Percentiles rank a stretch among this genome's conserved stretches.
Evolutionary conservation across 257 asterid species (phyloP).

Genomic region (Plantago elongata): DNA sequence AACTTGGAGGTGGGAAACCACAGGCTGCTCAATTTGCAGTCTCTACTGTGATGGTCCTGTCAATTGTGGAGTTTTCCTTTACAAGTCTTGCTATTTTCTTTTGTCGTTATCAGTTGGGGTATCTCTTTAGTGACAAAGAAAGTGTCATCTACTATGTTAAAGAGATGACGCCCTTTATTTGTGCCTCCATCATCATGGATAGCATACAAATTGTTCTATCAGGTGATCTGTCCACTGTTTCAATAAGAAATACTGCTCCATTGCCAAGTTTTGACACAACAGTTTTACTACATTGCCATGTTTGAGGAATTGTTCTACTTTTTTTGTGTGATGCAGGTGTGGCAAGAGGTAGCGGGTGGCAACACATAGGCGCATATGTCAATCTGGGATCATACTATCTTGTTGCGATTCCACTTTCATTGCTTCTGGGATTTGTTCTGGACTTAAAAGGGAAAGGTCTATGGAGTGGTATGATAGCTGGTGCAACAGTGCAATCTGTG

Average conservation of each 20-base stretch:
- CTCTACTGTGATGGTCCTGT: slow-evolving; percentile 28
- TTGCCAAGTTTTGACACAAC: no score
- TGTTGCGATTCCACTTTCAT: slow-evolving; percentile 40
- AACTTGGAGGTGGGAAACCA: slow-evolving; percentile 70
- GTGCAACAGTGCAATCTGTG: slow-evolving; percentile 35
- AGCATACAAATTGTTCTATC: slow-evolving; percentile 52
- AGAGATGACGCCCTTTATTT: slow-evolving; percentile 47
- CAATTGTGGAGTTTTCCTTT: slow-evolving; percentile 38
- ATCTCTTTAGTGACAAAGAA: slow-evolving; percentile 44
- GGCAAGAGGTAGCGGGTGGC: slow-evolving; percentile 62
- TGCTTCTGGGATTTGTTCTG: slow-evolving; percentile 34
- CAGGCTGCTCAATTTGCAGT: slow-evolving; percentile 41
- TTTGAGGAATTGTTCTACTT: neutral
- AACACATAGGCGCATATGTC: slow-evolving; percentile 47
- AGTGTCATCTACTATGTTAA: slow-evolving; percentile 44
- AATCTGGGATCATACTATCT: slow-evolving; percentile 49
- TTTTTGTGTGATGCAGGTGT: slow-evolving; percentile 30
- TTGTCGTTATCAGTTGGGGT: slow-evolving; percentile 46
- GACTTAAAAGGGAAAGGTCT: slow-evolving; percentile 43
- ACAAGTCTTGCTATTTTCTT: slow-evolving; percentile 33
- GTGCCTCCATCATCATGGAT: slow-evolving; percentile 47
- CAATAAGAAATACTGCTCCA: no score
- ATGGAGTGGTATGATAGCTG: slow-evolving; percentile 44
- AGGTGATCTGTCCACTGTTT: slow-evolving; percentile 22
- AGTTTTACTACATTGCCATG: no score